A percentile compares a stretch with the other conserved stretches of the same genome.
phyloP scores from a whole-genome alignment of 441 rosid species.

The Manihot esculenta region DNA sequence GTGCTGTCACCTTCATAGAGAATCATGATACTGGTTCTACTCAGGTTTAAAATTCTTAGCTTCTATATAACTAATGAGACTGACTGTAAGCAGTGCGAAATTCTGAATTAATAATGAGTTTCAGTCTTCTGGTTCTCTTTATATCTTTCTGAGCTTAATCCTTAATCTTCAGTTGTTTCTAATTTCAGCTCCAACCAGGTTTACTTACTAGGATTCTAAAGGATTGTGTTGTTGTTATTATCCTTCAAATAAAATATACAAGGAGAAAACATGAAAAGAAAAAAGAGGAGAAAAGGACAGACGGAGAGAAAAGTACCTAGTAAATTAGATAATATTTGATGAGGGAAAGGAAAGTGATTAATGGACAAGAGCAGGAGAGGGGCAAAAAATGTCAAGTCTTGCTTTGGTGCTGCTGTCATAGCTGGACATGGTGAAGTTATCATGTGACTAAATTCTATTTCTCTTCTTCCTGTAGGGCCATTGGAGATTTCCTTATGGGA shows the following conservation, averaged over 20 bases:
- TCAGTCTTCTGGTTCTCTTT: neutral
- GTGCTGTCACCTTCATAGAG: constrained; percentile 95
- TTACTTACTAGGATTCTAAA: neutral
- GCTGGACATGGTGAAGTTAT: neutral
- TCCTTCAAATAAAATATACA: neutral
- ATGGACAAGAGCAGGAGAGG: neutral
- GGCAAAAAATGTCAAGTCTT: neutral
- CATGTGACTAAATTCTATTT: constrained; percentile 5
- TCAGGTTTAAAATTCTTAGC: constrained; percentile 53
- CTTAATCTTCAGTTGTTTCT: neutral
- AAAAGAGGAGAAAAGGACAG: neutral
- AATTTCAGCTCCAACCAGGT: neutral
- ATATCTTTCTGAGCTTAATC: neutral
- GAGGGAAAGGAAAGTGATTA: neutral
- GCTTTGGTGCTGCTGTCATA: neutral
- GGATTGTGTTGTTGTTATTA: neutral
- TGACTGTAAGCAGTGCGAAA: neutral
- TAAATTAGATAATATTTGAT: neutral
- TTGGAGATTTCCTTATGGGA: constrained; percentile 93
- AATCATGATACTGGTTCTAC: constrained; percentile 99
- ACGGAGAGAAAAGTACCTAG: neutral
- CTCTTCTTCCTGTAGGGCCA: constrained; percentile 57
- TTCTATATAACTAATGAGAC: constrained; percentile 1
- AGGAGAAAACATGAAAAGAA: neutral
- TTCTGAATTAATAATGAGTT: neutral